Base-by-base conservation (phyloP, 2,329 filamentous ascomycete species). In the Sordariomycetes sp. region DNA sequence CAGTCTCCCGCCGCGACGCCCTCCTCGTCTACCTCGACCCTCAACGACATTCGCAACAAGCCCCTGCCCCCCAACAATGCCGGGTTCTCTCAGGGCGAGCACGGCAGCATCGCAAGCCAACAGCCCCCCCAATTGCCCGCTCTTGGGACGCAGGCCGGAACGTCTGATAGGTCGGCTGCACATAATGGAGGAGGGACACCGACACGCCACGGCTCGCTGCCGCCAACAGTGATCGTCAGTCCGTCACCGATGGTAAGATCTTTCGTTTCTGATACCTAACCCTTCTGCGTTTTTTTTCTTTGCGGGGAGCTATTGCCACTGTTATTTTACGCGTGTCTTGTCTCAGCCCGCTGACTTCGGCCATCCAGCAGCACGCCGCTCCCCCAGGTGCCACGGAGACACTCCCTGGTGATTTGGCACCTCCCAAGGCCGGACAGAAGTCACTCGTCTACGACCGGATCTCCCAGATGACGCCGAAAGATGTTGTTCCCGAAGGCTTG, bases 401-500 rank as follows among this genome's bases (percentile, higher is more conserved):
- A 6, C 97, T 99, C 92, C 94, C 94, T 56, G 90, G 95, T 67
- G 94, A 99, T 69, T 84, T 99, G 59, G 90, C 90, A 34, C 94
- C 94, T 57, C 94, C 94, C 20, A 95, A 96, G 72, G 86, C 89
- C 51, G 90, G 90, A 57, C 82, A 87, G 67, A 97, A 97, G 76
- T 94, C 90, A 22, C 75, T 90, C 64, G 83, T 95, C 65, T 95
- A 90, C 71, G 89, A 95, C 69, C 83, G 90, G 60, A 81, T 96
- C 60, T 90, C 96, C 69, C 87, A 92, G 59, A 94, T 90, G 25
- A 95, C 91, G 1, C 95, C 95, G 55, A 96, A 96, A 71, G 94
- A 99, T 72, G 72, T 71, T 39, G 89, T 96, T 60, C 90, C 94
- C 39, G 94, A 97, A 71, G 94, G 94, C 45, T 85, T 97, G 61